Conservation (phyloP, 2,329 filamentous ascomycete species). For the Alternaria conjuncta region DNA sequence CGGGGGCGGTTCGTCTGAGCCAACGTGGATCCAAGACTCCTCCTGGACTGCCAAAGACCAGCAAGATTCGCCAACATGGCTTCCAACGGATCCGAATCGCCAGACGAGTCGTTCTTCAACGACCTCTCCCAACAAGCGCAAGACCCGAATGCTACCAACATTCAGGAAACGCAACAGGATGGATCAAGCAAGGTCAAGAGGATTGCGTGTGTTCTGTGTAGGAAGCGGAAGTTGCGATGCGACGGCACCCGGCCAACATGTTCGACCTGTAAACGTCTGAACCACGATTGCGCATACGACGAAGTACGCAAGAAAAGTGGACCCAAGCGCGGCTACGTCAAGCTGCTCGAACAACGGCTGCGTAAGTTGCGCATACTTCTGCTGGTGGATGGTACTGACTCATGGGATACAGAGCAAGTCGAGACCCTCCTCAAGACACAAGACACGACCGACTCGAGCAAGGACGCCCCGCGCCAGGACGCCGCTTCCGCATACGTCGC, state of each 20-base stretch:
- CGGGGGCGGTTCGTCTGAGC: constrained; percentile 10
- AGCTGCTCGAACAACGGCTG: constrained; percentile 88
- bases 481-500: constrained; percentile 41
- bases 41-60: constrained; percentile 4
- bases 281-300: constrained; percentile 88
- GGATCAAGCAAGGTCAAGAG: constrained; percentile 68
- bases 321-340: constrained; percentile 92
- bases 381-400: constrained; percentile 15
- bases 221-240: constrained; percentile 90
- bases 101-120: constrained; percentile 62
- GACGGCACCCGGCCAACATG: constrained; percentile 85
- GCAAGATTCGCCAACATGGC: constrained; percentile 31
- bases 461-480: constrained; percentile 32
- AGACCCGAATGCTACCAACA: constrained; percentile 46
- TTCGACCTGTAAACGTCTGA: constrained; percentile 84
- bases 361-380: constrained; percentile 63
- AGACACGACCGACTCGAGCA: constrained; percentile 56
- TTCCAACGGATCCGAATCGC: constrained; percentile 40
- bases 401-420: constrained; percentile 74
- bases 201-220: constrained; percentile 92
- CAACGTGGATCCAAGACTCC: constrained; percentile 12
- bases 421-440: constrained; percentile 88
- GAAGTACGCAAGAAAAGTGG: constrained; percentile 94
- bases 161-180: constrained; percentile 55
- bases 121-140: constrained; percentile 56